phyloP scores from a whole-genome alignment of 1,284 basidiomycete species.

The Ustanciosporium gigantosporum region DNA sequence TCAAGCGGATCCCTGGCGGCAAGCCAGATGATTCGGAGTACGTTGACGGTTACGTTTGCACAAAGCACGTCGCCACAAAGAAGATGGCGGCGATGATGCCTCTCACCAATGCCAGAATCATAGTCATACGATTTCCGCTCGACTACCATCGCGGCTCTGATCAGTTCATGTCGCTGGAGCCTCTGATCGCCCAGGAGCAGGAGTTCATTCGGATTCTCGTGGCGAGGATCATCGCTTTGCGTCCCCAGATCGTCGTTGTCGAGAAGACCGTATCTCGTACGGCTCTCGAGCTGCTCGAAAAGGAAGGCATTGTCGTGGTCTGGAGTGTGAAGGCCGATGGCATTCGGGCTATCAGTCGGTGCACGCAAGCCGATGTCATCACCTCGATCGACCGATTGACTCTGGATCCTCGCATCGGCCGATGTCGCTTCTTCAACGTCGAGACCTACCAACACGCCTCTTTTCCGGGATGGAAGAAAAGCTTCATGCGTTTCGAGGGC shows the following conservation, averaged over 20 bases:
- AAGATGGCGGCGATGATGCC: conserved; percentile 65
- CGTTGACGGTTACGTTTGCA: conserved; percentile 94
- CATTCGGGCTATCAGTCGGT: conserved; percentile 82
- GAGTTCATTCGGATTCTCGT: conserved; percentile 90
- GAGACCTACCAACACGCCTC: conserved; percentile 92
- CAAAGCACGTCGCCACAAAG: conserved; percentile 97
- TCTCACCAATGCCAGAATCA: conserved; percentile 80
- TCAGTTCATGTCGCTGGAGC: conserved; percentile 90
- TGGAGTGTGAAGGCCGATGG: conserved; percentile 85
- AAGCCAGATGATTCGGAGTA: conserved; percentile 90
- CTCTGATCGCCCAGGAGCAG: conserved; percentile 89
- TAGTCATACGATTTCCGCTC: conserved; percentile 92
- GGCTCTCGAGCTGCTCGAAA: conserved; percentile 84
- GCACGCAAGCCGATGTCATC: conserved; percentile 93
- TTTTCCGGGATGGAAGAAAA: conserved; percentile 88
- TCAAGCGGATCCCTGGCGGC: conserved; percentile 97
- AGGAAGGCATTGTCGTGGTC: conserved; percentile 87
- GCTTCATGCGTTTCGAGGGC: conserved; percentile 89
- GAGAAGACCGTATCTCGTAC: conserved; percentile 89
- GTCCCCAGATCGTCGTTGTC: conserved; percentile 90
- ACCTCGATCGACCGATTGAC: conserved; percentile 93
- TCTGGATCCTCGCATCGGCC: conserved; percentile 83
- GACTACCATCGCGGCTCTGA: conserved; percentile 88
- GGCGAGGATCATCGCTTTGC: conserved; percentile 81
- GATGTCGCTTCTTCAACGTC: conserved; percentile 83